Percentiles rank a stretch among this genome's conserved stretches.
Evolutionary conservation across 345 rosid species (phyloP).

Genomic region (Luvunga scandens): DNA sequence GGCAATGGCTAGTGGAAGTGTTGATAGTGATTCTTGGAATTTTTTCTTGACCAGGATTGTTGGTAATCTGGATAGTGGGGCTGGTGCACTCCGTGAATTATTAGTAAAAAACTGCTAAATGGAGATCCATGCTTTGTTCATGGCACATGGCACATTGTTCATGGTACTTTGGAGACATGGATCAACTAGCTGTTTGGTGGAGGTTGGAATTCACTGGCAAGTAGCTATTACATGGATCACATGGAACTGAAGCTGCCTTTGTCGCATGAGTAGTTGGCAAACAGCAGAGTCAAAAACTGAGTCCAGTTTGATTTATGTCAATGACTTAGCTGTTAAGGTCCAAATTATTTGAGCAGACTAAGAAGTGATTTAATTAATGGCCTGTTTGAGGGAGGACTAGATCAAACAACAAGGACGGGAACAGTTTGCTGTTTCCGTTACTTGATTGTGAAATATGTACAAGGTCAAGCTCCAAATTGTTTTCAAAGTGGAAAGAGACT

Average conservation of each 20-base stretch:
- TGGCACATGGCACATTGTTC: neutral
- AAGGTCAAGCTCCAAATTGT: neutral
- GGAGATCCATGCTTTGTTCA: neutral
- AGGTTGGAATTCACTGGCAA: neutral
- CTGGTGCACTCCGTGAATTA: slow-evolving; percentile 33
- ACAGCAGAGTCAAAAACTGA: too few relatives aligned
- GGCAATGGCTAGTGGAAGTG: slow-evolving; percentile 47
- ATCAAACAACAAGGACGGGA: neutral
- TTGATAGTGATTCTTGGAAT: slow-evolving; percentile 60
- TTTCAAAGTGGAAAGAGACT: neutral
- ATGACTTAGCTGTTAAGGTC: neutral
- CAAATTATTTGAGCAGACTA: neutral
- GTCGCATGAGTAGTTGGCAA: too few relatives aligned
- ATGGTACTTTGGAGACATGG: neutral
- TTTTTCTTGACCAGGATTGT: slow-evolving; percentile 44
- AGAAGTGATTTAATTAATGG: neutral
- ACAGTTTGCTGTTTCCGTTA: neutral
- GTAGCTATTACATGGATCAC: neutral
- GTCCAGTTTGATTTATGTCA: neutral
- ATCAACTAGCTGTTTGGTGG: neutral
- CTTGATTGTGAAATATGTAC: neutral
- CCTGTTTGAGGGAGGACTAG: neutral
- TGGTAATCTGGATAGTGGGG: slow-evolving; percentile 36
- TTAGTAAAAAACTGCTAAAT: slow-evolving; percentile 26
- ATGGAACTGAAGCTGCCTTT: neutral